Conservation (phyloP, 2,329 filamentous ascomycete species). For the Aspergillus awamori region DNA sequence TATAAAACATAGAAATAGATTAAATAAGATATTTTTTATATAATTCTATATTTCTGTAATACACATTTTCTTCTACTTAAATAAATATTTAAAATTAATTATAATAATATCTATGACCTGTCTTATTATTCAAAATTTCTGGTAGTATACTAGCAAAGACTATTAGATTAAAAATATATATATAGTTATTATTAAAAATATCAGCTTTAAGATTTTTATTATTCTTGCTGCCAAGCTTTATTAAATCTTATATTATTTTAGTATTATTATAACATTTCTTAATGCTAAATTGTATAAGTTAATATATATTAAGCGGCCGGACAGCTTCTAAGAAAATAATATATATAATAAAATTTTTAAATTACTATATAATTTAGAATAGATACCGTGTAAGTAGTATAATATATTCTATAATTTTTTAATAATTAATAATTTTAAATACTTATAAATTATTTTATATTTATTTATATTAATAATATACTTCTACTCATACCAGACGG, state of each 20-base stretch:
- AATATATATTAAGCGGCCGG: background rate
- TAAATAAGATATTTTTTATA: conserved; percentile 5
- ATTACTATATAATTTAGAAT: background rate
- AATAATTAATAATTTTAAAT: background rate
- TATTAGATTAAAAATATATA: background rate
- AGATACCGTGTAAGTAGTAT: background rate
- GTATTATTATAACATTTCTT: background rate
- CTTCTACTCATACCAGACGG: too few species aligned
- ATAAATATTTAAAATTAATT: background rate
- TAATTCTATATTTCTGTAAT: background rate
- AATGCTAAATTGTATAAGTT: background rate
- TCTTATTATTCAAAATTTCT: background rate
- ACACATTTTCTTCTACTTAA: background rate
- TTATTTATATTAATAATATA: background rate
- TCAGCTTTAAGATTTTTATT: too few species aligned
- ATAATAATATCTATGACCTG: conserved; percentile 3
- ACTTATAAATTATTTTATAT: background rate
- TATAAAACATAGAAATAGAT: background rate
- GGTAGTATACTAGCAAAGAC: background rate
- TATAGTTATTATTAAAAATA: background rate
- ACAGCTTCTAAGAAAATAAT: background rate
- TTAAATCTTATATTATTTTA: background rate
- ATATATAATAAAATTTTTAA: background rate
- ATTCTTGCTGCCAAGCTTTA: background rate
- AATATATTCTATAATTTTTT: conserved; percentile 1